phyloP scores from a whole-genome alignment of 495 filamentous ascomycete species.

The Penicillium antarcticum region DNA sequence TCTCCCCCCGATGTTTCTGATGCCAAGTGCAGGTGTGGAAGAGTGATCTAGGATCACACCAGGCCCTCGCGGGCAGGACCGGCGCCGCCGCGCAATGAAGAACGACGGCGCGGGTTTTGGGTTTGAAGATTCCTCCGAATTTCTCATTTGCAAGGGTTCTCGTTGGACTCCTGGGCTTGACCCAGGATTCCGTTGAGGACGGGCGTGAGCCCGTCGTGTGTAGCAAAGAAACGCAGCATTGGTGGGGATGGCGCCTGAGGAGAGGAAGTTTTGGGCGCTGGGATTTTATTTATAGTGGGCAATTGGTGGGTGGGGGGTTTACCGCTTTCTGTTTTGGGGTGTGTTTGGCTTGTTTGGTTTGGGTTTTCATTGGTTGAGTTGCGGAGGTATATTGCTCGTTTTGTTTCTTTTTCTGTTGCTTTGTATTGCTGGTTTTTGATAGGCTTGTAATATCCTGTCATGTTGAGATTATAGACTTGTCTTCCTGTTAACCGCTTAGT shows the following conservation, averaged over 20 bases:
- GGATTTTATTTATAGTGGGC: slow-evolving; percentile 9
- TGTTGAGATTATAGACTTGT: too few species aligned
- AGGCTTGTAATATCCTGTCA: too few species aligned
- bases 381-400: too few species aligned
- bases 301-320: slow-evolving; percentile 3
- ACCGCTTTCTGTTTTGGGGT: slow-evolving; percentile 11
- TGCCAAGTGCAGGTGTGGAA: slow-evolving; percentile 88
- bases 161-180: slow-evolving; percentile 3
- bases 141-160: slow-evolving; percentile 88
- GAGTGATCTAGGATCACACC: slow-evolving; percentile 61
- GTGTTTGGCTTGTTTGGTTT: too few species aligned
- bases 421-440: too few species aligned
- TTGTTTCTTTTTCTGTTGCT: too few species aligned
- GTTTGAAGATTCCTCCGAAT: slow-evolving; percentile 99
- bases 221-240: slow-evolving; percentile 99
- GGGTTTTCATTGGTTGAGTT: too few species aligned
- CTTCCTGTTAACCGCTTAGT: too few species aligned
- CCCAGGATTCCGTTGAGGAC: slow-evolving; percentile 20
- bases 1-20: slow-evolving; percentile 86
- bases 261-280: slow-evolving; percentile 37
- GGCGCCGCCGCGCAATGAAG: slow-evolving; percentile 23
- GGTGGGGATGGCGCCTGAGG: slow-evolving; percentile 84
- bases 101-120: slow-evolving; percentile 40
- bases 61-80: slow-evolving; percentile 87
- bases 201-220: slow-evolving; percentile 58